Conservation (phyloP, 495 filamentous ascomycete species). For the Wilcoxina mikolae region DNA sequence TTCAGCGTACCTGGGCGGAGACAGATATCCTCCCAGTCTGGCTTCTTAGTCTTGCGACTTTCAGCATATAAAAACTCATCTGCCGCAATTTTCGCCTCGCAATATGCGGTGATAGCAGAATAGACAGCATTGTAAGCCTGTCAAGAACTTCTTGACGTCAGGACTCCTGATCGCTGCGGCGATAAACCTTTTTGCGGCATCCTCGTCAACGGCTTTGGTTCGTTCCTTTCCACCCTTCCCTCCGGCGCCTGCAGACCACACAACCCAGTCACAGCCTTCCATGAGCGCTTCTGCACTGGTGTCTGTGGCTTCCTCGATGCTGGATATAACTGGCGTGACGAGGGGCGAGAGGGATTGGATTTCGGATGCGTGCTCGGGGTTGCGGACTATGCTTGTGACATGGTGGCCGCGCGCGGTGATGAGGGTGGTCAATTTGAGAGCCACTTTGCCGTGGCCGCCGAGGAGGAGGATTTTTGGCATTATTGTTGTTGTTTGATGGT, state of each 20-base stretch:
- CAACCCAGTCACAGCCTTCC: constrained; percentile 58
- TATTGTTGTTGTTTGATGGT: constrained; percentile 1
- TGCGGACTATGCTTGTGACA: constrained; percentile 64
- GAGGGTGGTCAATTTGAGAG: constrained; percentile 60
- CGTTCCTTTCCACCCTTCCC: constrained; percentile 55
- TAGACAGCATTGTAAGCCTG: constrained; percentile 37
- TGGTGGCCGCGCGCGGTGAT: constrained; percentile 57
- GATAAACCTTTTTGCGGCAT: constrained; percentile 58
- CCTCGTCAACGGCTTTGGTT: constrained; percentile 39
- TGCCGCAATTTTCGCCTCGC: constrained; percentile 57
- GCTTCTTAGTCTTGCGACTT: constrained; percentile 30
- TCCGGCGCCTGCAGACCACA: constrained; percentile 73
- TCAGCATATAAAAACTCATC: constrained; percentile 51
- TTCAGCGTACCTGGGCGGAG: constrained; percentile 54
- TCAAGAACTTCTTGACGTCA: constrained; percentile 54
- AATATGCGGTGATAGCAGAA: constrained; percentile 44
- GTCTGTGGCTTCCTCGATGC: constrained; percentile 40
- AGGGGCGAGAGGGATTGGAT: constrained; percentile 45
- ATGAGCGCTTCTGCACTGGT: constrained; percentile 46
- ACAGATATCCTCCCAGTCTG: constrained; percentile 47
- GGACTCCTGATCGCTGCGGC: constrained; percentile 43
- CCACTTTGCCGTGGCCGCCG: constrained; percentile 68
- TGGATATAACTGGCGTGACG: constrained; percentile 42
- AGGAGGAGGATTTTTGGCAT: constrained; percentile 50
- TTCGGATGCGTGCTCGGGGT: constrained; percentile 46